Evolutionary conservation across 78 protist genomes (phyloP).

Genomic region (Guillardia theta): DNA sequence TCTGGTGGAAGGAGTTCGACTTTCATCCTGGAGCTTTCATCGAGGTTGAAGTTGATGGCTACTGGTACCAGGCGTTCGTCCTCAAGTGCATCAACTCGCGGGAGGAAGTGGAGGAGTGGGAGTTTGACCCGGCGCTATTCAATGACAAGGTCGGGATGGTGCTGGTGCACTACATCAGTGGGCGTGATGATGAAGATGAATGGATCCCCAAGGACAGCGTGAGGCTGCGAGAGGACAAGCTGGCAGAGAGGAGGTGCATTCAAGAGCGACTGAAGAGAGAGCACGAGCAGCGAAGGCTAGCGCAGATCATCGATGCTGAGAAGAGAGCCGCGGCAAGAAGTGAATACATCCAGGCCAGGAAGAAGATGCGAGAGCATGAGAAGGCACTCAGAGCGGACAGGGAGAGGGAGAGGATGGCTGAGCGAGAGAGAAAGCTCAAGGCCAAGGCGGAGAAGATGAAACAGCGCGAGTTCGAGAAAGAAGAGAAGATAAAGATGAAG

Average conservation of each 20-base stretch:
- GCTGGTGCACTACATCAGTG: slow-evolving; percentile 4
- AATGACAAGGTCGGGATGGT: neutral
- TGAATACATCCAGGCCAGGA: too few relatives aligned
- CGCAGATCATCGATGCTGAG: neutral
- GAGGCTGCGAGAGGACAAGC: neutral
- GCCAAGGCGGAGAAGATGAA: too few relatives aligned
- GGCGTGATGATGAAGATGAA: neutral
- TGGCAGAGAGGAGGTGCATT: too few relatives aligned
- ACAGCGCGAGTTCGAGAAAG: neutral
- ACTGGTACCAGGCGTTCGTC: neutral
- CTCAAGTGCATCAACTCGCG: neutral
- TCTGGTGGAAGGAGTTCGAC: neutral
- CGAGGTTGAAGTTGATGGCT: neutral
- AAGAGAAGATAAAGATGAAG: neutral
- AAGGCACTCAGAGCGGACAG: too few relatives aligned
- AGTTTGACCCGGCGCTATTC: neutral
- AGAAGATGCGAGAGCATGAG: neutral
- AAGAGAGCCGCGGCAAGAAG: too few relatives aligned
- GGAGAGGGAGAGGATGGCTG: neutral
- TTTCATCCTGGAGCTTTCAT: neutral
- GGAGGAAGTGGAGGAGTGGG: neutral
- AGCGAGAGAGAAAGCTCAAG: neutral
- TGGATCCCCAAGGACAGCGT: slow-evolving; percentile 2
- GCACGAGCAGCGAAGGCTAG: neutral
- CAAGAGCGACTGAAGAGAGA: too few relatives aligned